A percentile compares a stretch with the other conserved stretches of the same genome.
Conservation (phyloP, 2,329 filamentous ascomycete species). For the Cyphellophora europaea region DNA sequence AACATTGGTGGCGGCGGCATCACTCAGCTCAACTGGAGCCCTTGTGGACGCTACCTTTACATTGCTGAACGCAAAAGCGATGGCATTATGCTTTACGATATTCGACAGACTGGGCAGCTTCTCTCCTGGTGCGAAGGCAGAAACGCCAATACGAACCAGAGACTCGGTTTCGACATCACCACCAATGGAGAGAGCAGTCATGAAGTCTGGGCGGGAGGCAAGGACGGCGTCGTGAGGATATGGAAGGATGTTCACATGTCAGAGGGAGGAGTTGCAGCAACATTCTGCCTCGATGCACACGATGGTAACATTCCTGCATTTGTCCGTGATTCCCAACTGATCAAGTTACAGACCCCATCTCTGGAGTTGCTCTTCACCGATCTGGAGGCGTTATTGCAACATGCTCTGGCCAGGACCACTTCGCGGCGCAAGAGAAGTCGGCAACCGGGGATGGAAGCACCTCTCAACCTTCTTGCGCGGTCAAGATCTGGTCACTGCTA, state of each 20-base stretch:
- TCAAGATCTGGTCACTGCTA: too few species aligned
- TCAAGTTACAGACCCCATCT: constrained; percentile 32
- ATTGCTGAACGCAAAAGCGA: constrained; percentile 49
- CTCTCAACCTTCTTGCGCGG: too few species aligned
- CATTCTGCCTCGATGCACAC: too few species aligned
- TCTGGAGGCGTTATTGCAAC: constrained; percentile 39
- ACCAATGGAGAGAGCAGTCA: constrained; percentile 23
- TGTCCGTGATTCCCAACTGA: too few species aligned
- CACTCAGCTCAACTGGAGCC: constrained; percentile 48
- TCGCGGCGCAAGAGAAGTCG: constrained; percentile 1
- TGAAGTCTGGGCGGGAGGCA: constrained; percentile 52
- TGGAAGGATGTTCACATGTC: constrained; percentile 38
- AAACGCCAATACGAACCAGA: constrained; percentile 42
- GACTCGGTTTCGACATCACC: constrained; percentile 46
- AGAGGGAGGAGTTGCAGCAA: constrained; percentile 24
- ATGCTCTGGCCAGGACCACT: constrained; percentile 35
- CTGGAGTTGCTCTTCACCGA: constrained; percentile 37
- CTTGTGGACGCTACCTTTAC: constrained; percentile 49
- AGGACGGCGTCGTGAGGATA: constrained; percentile 43
- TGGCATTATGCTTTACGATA: constrained; percentile 49
- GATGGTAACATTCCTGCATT: too few species aligned
- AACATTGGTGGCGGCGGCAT: constrained; percentile 43
- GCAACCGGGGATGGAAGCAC: too few species aligned
- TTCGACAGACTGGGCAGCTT: constrained; percentile 42
- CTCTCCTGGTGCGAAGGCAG: constrained; percentile 41